Base-by-base conservation (phyloP, 768 basidiomycete species). In the Panus rudis region DNA sequence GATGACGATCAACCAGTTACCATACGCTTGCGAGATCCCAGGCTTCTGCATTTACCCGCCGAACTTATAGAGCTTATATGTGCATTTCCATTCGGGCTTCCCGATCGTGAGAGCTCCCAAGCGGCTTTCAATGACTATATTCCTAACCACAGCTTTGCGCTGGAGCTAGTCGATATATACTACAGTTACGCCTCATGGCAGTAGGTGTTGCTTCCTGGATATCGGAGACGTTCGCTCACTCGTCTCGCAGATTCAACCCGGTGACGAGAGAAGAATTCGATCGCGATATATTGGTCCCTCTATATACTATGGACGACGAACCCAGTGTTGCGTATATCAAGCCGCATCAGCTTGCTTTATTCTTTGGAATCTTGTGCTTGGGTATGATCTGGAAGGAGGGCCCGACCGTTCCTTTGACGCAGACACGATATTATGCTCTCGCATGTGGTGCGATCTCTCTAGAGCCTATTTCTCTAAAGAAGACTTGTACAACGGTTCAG, bases 321-420 rank as follows among this genome's bases (percentile, higher is more conserved):
- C 52, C 59, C 7, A 59, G 53, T n/a, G 48, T 70, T n/a, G 59
- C 69, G 26, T 39, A 35, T 13, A 41, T 73, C 20, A 69, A 75
- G 39, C 62, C 73, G 1, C 72, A 78, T 42, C 59, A 63, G 23
- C 63, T 80, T 26, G 64, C 76, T 13, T 65, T 75, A 17, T 71
- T 79, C 56, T 78, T 76, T 54, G 66, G 71, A 43, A 43, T 76
- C 26, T 53, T 80, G 4, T 69, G 71, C 4, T 65, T 68, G 26
- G 78, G 76, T 7, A 52, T 62, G 14, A 53, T 74, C 4, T 71
- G 70, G 47, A 72, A 77, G 34, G 41, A 62, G 19, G 50, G 63
- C 8, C 59, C 68, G 1, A 58, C 62, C 19, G 54, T 66, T 22
- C 46, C 50, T n/a, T 35, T 49, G 5, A 35, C 60, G 2, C 65